Conservation (phyloP, 805 yeast species). For the Diddensiella transvaalensis region DNA sequence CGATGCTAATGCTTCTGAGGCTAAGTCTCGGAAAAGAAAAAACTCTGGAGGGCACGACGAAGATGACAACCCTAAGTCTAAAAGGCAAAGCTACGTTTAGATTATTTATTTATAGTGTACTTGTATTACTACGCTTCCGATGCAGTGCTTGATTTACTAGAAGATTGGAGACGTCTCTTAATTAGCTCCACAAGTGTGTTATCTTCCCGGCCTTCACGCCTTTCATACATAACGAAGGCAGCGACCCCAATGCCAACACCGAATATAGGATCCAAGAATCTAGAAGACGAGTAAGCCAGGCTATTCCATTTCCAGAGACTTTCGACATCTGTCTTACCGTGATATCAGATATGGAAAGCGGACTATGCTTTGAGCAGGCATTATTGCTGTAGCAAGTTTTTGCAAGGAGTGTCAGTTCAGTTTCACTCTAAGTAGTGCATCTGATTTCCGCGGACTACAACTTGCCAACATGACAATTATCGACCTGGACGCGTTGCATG, state of each 20-base stretch:
- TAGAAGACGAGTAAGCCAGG: not conserved
- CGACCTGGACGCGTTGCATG: conserved; percentile 1
- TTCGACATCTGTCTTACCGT: not conserved
- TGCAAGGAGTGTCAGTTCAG: not conserved
- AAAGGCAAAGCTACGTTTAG: no score
- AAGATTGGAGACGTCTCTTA: not conserved
- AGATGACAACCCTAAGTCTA: not conserved
- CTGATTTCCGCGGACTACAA: no score
- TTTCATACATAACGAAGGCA: conserved; percentile 17
- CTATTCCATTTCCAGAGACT: not conserved
- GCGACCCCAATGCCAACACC: conserved; percentile 20
- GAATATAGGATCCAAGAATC: conserved; percentile 20
- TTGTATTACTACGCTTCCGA: not conserved
- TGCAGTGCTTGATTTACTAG: not conserved
- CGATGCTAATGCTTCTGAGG: not conserved
- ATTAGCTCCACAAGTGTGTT: not conserved
- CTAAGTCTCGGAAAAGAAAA: conserved; percentile 1
- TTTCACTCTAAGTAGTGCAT: no score
- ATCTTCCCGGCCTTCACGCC: conserved; percentile 12
- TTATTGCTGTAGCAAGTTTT: not conserved
- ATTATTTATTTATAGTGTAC: not conserved
- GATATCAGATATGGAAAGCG: conserved; percentile 4
- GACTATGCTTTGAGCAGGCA: not conserved
- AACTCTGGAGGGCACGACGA: conserved; percentile 2
- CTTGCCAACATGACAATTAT: conserved; percentile 1